Percentiles rank a stretch among this genome's conserved stretches.
phyloP scores from a whole-genome alignment of 495 filamentous ascomycete species.

The Penicillium mononematosum region DNA sequence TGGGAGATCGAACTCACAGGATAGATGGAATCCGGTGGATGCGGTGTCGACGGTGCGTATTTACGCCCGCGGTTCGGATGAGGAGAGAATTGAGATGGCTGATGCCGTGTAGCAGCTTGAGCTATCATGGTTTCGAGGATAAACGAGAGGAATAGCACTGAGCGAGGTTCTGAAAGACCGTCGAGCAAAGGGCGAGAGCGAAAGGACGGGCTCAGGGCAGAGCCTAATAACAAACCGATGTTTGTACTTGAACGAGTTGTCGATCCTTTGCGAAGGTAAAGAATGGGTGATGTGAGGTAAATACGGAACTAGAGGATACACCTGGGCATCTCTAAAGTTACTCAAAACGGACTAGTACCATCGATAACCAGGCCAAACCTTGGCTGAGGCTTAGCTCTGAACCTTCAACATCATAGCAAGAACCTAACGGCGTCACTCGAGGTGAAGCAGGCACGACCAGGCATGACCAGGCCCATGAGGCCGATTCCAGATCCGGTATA shows the following conservation, averaged over 20 bases:
- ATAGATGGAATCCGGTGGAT: background rate
- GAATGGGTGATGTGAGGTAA: background rate
- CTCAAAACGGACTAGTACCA: background rate
- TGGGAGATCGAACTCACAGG: background rate
- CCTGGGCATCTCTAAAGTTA: background rate
- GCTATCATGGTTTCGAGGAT: background rate
- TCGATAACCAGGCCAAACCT: background rate
- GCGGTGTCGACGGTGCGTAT: background rate
- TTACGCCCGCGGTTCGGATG: background rate
- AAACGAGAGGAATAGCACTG: background rate
- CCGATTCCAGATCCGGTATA: background rate
- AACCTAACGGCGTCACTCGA: background rate
- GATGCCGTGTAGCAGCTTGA: background rate
- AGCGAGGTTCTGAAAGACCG: background rate
- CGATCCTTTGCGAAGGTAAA: background rate
- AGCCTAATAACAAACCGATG: background rate
- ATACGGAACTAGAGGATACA: background rate
- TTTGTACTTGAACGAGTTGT: background rate
- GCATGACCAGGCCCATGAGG: background rate
- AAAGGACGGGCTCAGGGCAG: background rate
- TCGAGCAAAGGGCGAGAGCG: background rate
- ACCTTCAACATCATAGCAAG: background rate
- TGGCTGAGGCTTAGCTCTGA: background rate
- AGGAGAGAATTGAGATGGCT: background rate
- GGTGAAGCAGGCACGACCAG: slow-evolving; percentile 1